Evolutionary conservation across 2,329 filamentous ascomycete genomes (phyloP), one percentile per base, ranked within the genome.

Genomic region (Saccharata proteae): DNA sequence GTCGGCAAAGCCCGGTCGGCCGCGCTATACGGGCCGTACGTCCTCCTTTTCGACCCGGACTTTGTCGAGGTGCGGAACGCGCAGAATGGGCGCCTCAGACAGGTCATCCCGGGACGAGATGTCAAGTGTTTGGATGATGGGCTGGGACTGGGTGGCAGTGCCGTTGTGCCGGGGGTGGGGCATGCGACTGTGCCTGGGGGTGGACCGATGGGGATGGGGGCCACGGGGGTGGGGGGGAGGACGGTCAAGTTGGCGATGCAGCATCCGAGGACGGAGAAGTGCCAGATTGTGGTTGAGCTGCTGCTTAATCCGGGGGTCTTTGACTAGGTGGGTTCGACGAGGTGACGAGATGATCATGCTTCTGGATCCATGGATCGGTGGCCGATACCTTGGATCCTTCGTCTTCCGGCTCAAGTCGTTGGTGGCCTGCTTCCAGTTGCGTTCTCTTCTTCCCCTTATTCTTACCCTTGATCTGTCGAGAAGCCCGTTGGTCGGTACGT

Each of bases 61-160:
- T 98, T 96, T 44, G 84, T 98, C 28, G 90, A 98, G 61, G 84
- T 98, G 32, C 74, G 90, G 33, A 96, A 98, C 47, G 90, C 90
- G 12, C 84, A 94, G 62, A 96, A 96, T 48, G 90, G 90, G 0
- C 72, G 92, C 13, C 57, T 98, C 40, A 73, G 90, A 45, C 90
- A 98, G 61, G 90, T 98, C 36, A 93, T 98, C 43, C 79, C 85
- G 0, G 90, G 90, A 0, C 69, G 82, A 39, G 86, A 94, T 48
- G 84, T 98, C 29, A 77, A 80, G 40, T 84, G 86, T 44, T 67
- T 98, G 7, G 92, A 98, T 52, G 85, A 92, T 48, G 34, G 29
- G 5, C 24, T 28, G 11, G 34, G 34, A 7, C 25, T 85, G 83
- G 5, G 69, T 79, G 42, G 59, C 29, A 21, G 28, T 4, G 32